Evolutionary conservation across 495 filamentous ascomycete species (phyloP).

Genomic region (Penicillium silybi): DNA sequence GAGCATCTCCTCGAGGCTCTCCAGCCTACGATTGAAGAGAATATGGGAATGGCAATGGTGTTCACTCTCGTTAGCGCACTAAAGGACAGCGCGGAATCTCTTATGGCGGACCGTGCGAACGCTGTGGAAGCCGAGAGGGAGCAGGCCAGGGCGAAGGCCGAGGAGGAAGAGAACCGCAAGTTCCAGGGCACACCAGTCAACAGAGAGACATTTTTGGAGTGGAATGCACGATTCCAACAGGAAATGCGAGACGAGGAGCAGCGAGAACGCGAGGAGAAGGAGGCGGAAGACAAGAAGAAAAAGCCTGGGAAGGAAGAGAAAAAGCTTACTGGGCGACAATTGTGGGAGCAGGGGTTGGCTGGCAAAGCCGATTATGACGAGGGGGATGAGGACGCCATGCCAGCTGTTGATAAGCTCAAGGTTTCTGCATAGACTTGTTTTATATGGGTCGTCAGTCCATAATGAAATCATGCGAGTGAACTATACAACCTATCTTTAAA

Average conservation of each 20-base stretch:
- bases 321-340: conserved; percentile 72
- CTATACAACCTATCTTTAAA: background rate
- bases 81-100: conserved; percentile 80
- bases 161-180: conserved; percentile 92
- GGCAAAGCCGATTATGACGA: conserved; percentile 74
- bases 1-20: conserved; percentile 64
- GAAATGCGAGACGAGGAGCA: conserved; percentile 71
- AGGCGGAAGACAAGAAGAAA: conserved; percentile 74
- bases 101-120: conserved; percentile 66
- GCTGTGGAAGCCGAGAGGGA: conserved; percentile 60
- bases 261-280: conserved; percentile 63
- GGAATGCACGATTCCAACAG: conserved; percentile 72
- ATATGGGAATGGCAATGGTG: conserved; percentile 96
- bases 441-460: conserved; percentile 8
- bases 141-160: conserved; percentile 60
- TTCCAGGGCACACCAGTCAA: conserved; percentile 91
- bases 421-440: conserved; percentile 47
- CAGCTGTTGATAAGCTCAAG: conserved; percentile 65
- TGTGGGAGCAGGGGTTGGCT: conserved; percentile 81
- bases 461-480: conserved; percentile 4
- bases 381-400: conserved; percentile 50
- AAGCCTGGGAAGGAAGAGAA: conserved; percentile 51
- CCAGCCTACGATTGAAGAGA: conserved; percentile 72
- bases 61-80: conserved; percentile 83
- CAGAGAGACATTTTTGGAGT: conserved; percentile 74